Conservation (phyloP, 75 land plant species). For the Pseudotsuga menziesii region DNA sequence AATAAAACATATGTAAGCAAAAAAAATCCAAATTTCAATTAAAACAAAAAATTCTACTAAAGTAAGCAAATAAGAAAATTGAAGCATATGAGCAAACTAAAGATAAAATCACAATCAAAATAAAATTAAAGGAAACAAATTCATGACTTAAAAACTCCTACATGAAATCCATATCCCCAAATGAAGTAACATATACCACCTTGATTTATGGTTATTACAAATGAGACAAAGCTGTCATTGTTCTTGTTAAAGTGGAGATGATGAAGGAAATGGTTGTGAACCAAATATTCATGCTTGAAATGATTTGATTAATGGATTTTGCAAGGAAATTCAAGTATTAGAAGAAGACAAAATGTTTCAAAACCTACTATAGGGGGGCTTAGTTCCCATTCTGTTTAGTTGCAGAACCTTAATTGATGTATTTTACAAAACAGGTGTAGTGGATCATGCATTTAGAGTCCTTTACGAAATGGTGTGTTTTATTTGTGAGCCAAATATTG, state of each 20-base stretch:
- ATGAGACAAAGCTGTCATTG: slow-evolving; percentile 29
- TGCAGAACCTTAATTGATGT: slow-evolving; percentile 72
- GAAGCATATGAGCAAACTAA: too few relatives aligned
- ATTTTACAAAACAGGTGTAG: slow-evolving; percentile 51
- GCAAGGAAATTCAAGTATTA: slow-evolving; percentile 25
- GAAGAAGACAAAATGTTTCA: slow-evolving; percentile 28
- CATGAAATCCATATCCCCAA: too few relatives aligned
- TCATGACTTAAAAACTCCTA: too few relatives aligned
- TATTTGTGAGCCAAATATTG: slow-evolving; percentile 33
- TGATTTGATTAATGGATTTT: slow-evolving; percentile 51
- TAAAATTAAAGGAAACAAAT: too few relatives aligned
- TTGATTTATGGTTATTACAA: slow-evolving; percentile 57
- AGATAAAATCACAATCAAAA: too few relatives aligned
- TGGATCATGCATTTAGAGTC: slow-evolving; percentile 52
- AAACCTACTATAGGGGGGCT: slow-evolving; percentile 29
- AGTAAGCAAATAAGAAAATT: too few relatives aligned
- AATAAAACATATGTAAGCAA: too few relatives aligned
- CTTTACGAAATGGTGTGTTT: slow-evolving; percentile 20
- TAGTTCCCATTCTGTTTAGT: slow-evolving; percentile 62
- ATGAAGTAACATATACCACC: slow-evolving; percentile 44
- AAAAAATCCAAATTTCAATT: too few relatives aligned
- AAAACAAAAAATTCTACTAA: too few relatives aligned
- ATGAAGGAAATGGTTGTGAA: slow-evolving; percentile 36
- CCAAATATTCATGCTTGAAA: slow-evolving; percentile 41
- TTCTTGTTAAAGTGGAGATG: slow-evolving; percentile 26